Evolutionary conservation across 179 eudicot species (phyloP).

Genomic region (Camellia oleifera): DNA sequence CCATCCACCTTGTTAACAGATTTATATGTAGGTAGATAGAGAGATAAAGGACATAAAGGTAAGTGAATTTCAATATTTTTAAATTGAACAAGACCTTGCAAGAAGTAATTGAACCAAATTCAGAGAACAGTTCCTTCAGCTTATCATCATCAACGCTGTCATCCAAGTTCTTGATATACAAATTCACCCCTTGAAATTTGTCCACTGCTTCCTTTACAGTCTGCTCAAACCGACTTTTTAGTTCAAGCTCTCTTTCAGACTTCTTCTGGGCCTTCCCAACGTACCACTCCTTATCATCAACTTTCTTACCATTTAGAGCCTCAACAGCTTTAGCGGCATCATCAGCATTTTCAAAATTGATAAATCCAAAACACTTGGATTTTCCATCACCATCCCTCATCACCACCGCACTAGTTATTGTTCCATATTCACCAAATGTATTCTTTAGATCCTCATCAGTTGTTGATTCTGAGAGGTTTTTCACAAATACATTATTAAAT

Average conservation of each 20-base stretch:
- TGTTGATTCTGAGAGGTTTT: conserved; percentile 52
- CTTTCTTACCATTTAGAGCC: conserved; percentile 55
- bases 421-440: conserved; percentile 57
- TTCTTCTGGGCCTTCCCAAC: conserved; percentile 77
- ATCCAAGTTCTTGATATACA: conserved; percentile 68
- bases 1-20: not conserved
- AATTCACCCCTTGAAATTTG: conserved; percentile 61
- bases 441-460: conserved; percentile 51
- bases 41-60: not conserved
- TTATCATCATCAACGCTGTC: conserved; percentile 68
- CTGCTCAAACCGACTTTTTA: conserved; percentile 56
- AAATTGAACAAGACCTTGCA: conserved; percentile 48
- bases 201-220: conserved; percentile 57
- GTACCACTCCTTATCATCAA: conserved; percentile 67
- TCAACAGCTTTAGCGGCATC: conserved; percentile 77
- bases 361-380: conserved; percentile 71
- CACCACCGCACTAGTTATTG: conserved; percentile 59
- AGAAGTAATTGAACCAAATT: conserved; percentile 55
- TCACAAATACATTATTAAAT: conserved; percentile 62
- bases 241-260: conserved; percentile 62
- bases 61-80: not conserved
- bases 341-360: conserved; percentile 63
- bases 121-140: conserved; percentile 54
- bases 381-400: conserved; percentile 73
- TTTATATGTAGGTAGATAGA: not conserved